Evolutionary conservation across 2,329 filamentous ascomycete species (phyloP).

Genomic region (Beauveria medogensis): DNA sequence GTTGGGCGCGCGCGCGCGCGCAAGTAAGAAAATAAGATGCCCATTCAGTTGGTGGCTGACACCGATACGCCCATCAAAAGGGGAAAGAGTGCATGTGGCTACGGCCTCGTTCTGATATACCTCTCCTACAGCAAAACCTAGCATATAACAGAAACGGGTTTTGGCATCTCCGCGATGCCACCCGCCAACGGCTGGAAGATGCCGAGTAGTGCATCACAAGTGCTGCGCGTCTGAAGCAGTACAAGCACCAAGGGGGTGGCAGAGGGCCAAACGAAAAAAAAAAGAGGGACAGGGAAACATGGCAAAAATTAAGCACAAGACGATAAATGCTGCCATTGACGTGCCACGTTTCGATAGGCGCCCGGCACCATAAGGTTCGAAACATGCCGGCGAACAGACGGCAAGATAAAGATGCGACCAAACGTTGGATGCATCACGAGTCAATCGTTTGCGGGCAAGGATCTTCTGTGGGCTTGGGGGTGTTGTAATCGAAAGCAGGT

Average conservation of each 20-base stretch:
- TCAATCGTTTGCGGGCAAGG: too few relatives aligned
- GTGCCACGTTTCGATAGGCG: background rate
- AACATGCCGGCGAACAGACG: slow-evolving; percentile 1
- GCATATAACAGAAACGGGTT: background rate
- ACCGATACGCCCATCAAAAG: background rate
- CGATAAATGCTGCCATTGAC: background rate
- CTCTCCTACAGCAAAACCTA: background rate
- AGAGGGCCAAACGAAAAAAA: background rate
- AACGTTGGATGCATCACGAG: background rate
- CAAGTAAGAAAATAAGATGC: too few relatives aligned
- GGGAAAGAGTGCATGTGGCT: background rate
- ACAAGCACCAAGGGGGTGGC: slow-evolving; percentile 5
- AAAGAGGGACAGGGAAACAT: background rate
- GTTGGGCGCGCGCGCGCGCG: too few relatives aligned
- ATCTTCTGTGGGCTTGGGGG: background rate
- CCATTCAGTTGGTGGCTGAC: background rate
- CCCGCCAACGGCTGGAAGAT: slow-evolving; percentile 9
- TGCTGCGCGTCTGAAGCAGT: background rate
- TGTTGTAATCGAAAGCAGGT: background rate
- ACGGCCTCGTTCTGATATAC: background rate
- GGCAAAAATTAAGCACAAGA: slow-evolving; percentile 3
- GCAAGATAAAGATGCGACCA: background rate
- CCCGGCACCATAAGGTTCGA: background rate
- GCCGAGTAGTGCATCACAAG: slow-evolving; percentile 4
- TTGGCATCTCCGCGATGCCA: background rate